These are phyloP conservation scores for Lactarius vividus DNA, from an alignment of 768 basidiomycete genomes.

Conservation along the genomic window DNA sequence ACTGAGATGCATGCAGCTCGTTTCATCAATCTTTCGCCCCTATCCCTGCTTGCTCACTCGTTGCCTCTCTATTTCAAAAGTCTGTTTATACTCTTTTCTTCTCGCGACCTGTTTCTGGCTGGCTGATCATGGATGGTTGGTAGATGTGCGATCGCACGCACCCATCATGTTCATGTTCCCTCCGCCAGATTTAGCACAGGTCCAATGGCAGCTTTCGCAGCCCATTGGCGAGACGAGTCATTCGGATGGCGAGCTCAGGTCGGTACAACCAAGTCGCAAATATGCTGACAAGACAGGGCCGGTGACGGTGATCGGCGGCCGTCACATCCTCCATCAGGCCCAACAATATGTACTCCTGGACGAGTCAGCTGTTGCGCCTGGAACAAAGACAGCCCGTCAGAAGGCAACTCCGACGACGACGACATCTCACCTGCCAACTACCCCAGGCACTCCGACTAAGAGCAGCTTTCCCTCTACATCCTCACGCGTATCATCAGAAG, in stretches of 20 bases:
- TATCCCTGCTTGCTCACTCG: conserved; percentile 57
- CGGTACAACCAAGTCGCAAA: not conserved
- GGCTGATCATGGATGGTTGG: not conserved
- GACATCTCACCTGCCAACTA: not conserved
- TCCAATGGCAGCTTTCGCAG: not conserved
- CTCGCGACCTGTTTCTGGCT: not conserved
- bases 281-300: not conserved
- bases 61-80: conserved; percentile 63
- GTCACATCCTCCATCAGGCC: conserved; percentile 24
- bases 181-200: conserved; percentile 35
- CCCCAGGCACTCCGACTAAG: not conserved
- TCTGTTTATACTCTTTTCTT: conserved; percentile 31
- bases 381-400: conserved; percentile 35
- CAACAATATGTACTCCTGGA: conserved; percentile 51
- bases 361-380: conserved; percentile 37
- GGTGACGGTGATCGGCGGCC: conserved; percentile 8
- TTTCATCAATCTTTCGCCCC: conserved; percentile 65
- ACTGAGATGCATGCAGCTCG: conserved; percentile 62
- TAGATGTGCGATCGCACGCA: conserved; percentile 66
- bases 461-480: conserved; percentile 5
- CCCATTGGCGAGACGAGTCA: conserved; percentile 1
- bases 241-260: not conserved
- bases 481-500: not conserved
- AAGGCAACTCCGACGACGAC: conserved; percentile 12
- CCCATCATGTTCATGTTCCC: conserved; percentile 60